Base-by-base conservation (phyloP, 495 filamentous ascomycete genomes). In the Penicillium tannophilum region DNA sequence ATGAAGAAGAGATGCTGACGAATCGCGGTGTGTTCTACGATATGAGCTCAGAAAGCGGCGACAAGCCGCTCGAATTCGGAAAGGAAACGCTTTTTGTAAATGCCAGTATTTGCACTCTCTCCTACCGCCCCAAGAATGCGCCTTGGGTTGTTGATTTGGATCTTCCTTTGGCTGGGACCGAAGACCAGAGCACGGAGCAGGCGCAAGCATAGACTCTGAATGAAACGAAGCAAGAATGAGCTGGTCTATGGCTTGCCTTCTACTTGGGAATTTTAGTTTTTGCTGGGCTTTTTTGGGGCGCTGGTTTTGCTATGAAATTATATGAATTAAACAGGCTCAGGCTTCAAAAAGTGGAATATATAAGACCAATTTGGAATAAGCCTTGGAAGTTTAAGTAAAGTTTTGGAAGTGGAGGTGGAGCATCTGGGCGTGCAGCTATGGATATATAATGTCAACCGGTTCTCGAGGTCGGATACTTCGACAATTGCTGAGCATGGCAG, bases 41-140 rank as follows among this genome's bases (percentile, higher is more conserved):
- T 73, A 60, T 84, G 31, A 77, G 65, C 33, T 59, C 60, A 43
- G 62, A 30, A 28, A 66, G 63, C 41, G 49, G 63, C 35, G 49
- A 42, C 4, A 64, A 42, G 45, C 72, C 75, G 14, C 58, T 88
- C 55, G 55, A 63, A 45, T 67, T 68, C 47, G 84, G 85, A 0
- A 59, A 78, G 56, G 79, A 89, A 60, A 91, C 90, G 7, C 57
- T 92, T 4, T 88, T 91, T 69, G 81, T 91, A 6, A 92, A 92
- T 76, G 90, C 88, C 3, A 82, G 83, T 56, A 81, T 90, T 28
- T 78, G 83, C 64, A 78, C 74, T 24, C 63, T 82, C 16, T 47
- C 54, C 12, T 87, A 86, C 70, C 56, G 64, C 17, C 74, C 82
- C 14, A 43, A 64, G 16, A 82, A 89, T 69, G 80, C 79, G 47